Base-by-base conservation (phyloP, 331 rosid genomes). In the Rhamnella rubrinervis region DNA sequence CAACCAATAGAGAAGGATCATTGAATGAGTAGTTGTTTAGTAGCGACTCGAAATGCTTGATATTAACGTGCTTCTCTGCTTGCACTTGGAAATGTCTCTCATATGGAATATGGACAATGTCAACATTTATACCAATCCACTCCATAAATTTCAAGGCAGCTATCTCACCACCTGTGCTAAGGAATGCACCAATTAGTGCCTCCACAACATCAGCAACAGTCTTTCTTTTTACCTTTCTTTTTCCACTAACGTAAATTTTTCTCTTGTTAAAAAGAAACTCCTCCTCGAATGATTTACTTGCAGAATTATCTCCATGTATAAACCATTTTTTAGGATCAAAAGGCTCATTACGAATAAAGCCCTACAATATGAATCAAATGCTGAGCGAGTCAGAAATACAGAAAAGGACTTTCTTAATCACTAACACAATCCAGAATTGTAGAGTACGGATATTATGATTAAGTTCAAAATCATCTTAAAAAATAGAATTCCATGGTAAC, bases 151-250 rank as follows among this genome's bases (percentile, higher is more conserved):
- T 31, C 17, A 88, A 39, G 6, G 98, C 92, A 8, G 90, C 80
- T 9, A 17, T 81, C 78, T 90, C 98, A 9, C 98, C 98, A 39
- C 92, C 85, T 2, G 79, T 69, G 77, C 88, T 85, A 31, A 93
- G 97, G 73, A 72, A 83, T 19, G 88, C 98, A 80, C 98, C 98
- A 64, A 93, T 90, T 58, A 93, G 81, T 60, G 98, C 96, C 83
- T 93, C 98, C 1, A 93, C 97, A 50, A 86, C 96, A 79, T 93
- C 97, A 7, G 98, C 96, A 72, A 93, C 65, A 39, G 71, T 61
- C 78, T 90, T 93, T 2, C 70, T 67, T 75, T 75, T 86, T 35
- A 90, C 17, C 26, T 88, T 93, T 69, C 89, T 79, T 16, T 20
- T 62, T 59, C 76, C 81, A 26, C 71, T 61, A n/a, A 73, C 58